Evolutionary conservation across 192 early-diverging fungal genomes (phyloP), one percentile per base, ranked within the genome.

Genomic region (Mortierella hygrophila): DNA sequence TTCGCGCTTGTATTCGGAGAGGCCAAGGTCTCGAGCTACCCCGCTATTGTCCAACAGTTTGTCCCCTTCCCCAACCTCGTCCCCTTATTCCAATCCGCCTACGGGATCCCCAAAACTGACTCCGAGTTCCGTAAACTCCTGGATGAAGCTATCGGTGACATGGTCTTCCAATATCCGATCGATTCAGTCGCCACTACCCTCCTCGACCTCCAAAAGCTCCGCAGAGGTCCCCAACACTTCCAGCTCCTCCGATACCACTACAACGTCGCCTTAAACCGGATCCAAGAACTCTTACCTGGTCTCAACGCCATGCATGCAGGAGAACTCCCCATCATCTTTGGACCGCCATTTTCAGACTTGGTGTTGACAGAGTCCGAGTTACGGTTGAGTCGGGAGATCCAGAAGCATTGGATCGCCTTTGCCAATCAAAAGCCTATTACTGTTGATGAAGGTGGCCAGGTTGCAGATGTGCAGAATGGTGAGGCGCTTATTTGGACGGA

Each of bases 301-400:
- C 38, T 79, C 37, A 70, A 74, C 2, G 72, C 82, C 1, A 37
- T 79, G 29, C 82, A 85, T 72, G 82, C 68, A 5, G 78, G 77
- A 23, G 82, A 85, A 8, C 40, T 85, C 15, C 68, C 77, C 1
- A 63, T 79, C 18, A 8, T 85, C 15, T 85, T 85, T 73, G 74
- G 49, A 6, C 65, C 82, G 13, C 82, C 78, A 3, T 1, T 49
- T 21, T 21, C 49, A 5, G 77, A 79, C 11, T 26, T 54, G 23
- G 23, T 49, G 37, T 35, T 85, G 68, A 68, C 29, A 1, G 26
- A 38, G 10, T 8, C 42, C 32, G 82, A 85, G 40, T 4, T 79
- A 42, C 32, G 13, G 1, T 57, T 85, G 20, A 74, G 77, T 57
- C 38, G 41, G 18, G 77, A 85, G 35, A 79, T 80, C 60, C 83